phyloP scores from a whole-genome alignment of 176 grass and related monocot species.

The Alloteropsis semialata region DNA sequence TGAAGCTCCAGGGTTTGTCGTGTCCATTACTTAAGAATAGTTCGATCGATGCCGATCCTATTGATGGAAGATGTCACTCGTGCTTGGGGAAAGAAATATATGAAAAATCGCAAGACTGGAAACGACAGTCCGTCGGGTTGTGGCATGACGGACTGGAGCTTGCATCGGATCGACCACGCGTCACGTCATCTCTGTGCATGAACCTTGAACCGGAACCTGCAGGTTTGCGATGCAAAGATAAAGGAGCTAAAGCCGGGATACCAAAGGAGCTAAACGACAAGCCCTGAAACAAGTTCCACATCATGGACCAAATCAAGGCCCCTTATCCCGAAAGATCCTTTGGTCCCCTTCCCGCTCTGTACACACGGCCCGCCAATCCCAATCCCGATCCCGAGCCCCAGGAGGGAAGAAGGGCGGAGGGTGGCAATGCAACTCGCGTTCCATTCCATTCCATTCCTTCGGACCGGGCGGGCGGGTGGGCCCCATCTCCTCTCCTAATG shows the following conservation, averaged over 20 bases:
- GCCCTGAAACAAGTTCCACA: not conserved
- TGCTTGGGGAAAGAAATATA: not conserved
- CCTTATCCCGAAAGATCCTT: slow-evolving; percentile 50
- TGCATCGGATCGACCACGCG: not conserved
- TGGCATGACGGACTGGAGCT: not conserved
- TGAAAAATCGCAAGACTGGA: not conserved
- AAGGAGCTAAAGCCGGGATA: not conserved
- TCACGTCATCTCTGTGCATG: slow-evolving; percentile 11
- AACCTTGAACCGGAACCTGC: not conserved
- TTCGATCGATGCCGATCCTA: not conserved
- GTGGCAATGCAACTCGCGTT: not conserved
- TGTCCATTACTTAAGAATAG: not conserved
- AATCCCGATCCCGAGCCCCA: not conserved
- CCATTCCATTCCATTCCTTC: not conserved
- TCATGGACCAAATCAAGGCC: slow-evolving; percentile 51
- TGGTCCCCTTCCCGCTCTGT: slow-evolving; percentile 37
- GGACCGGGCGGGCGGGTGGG: too few species aligned
- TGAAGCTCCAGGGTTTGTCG: not conserved
- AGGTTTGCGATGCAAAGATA: not conserved
- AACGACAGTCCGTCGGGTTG: not conserved
- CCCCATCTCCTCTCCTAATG: not conserved
- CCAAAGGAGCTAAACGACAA: slow-evolving; percentile 28
- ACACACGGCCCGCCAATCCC: not conserved
- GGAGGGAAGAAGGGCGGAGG: too few species aligned
- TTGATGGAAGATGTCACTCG: not conserved